A percentile compares a stretch with the other conserved stretches of the same genome.
These are phyloP conservation scores for Anisogramma anomala DNA, from an alignment of 2,329 filamentous ascomycete species.

Conservation along the genomic window DNA sequence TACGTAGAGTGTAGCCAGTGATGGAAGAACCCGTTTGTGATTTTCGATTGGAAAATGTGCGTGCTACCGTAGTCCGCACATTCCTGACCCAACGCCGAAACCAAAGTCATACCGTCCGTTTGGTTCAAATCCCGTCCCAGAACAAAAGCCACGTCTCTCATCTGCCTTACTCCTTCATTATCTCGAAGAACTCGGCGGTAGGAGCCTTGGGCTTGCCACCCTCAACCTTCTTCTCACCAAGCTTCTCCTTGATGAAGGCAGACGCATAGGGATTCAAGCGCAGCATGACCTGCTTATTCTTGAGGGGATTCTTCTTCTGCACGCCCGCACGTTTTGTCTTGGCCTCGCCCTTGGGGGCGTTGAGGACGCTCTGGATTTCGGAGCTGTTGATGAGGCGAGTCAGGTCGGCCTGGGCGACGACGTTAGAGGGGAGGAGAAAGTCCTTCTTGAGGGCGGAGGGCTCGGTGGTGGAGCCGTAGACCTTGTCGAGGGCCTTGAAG, in stretches of 20 bases:
- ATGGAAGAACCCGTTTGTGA: slow-evolving; percentile 13
- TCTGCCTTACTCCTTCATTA: slow-evolving; percentile 18
- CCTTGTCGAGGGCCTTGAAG: slow-evolving; percentile 89
- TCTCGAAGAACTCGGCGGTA: slow-evolving; percentile 19
- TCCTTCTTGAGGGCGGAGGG: slow-evolving; percentile 95
- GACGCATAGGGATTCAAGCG: slow-evolving; percentile 97
- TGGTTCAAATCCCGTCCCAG: slow-evolving; percentile 11
- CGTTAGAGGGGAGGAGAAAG: slow-evolving; percentile 88
- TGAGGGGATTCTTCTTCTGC: slow-evolving; percentile 99
- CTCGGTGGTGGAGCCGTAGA: slow-evolving; percentile 89
- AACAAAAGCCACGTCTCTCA: slow-evolving; percentile 3
- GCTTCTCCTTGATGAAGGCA: slow-evolving; percentile 76
- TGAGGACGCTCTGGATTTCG: slow-evolving; percentile 93
- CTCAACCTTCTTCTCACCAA: slow-evolving; percentile 52
- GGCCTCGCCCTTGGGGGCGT: slow-evolving; percentile 79
- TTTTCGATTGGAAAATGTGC: slow-evolving; percentile 15
- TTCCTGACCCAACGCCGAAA: slow-evolving; percentile 16
- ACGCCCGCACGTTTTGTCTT: slow-evolving; percentile 80
- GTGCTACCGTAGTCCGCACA: slow-evolving; percentile 14
- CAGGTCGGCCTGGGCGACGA: slow-evolving; percentile 90
- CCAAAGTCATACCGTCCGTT: slow-evolving; percentile 13
- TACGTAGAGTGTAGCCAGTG: not conserved
- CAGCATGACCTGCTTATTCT: slow-evolving; percentile 97
- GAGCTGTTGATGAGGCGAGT: slow-evolving; percentile 98
- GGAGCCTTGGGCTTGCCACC: slow-evolving; percentile 18